Evolutionary conservation across 1,284 basidiomycete species (phyloP).

Genomic region (Sparassis latifolia): DNA sequence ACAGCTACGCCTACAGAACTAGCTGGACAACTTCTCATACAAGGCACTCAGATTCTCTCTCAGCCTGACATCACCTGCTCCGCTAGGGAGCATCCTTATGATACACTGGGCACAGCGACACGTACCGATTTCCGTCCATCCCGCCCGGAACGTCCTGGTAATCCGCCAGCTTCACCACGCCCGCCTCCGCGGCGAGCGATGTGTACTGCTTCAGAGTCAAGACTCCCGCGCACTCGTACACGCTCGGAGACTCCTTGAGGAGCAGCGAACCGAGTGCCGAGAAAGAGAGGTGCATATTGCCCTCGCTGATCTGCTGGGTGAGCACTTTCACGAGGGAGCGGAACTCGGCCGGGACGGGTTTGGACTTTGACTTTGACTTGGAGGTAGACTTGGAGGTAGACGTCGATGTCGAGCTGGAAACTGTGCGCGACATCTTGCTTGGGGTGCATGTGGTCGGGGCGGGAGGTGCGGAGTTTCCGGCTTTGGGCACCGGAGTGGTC

Average conservation of each 20-base stretch:
- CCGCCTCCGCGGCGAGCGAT: conserved; percentile 37
- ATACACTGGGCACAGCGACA: neutral
- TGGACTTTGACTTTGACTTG: conserved; percentile 2
- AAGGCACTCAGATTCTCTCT: too few species aligned
- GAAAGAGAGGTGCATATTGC: conserved; percentile 15
- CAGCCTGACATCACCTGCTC: too few species aligned
- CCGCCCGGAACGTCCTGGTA: conserved; percentile 17
- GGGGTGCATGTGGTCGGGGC: too few species aligned
- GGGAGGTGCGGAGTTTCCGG: too few species aligned
- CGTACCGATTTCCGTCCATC: conserved; percentile 28
- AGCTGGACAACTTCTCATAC: too few species aligned
- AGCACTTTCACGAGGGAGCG: conserved; percentile 23
- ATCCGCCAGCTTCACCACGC: conserved; percentile 30
- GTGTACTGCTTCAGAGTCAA: conserved; percentile 41
- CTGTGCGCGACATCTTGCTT: too few species aligned
- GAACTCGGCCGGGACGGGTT: conserved; percentile 14
- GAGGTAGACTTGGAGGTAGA: neutral
- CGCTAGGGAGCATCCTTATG: too few species aligned
- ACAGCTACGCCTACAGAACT: too few species aligned
- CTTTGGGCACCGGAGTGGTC: too few species aligned
- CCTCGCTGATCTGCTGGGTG: conserved; percentile 27
- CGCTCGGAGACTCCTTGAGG: conserved; percentile 19
- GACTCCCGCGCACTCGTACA: conserved; percentile 42
- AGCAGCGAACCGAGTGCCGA: conserved; percentile 23
- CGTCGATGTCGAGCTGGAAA: neutral